phyloP scores from a whole-genome alignment of 805 yeast species.

The Metahyphopichia silvanorum region DNA sequence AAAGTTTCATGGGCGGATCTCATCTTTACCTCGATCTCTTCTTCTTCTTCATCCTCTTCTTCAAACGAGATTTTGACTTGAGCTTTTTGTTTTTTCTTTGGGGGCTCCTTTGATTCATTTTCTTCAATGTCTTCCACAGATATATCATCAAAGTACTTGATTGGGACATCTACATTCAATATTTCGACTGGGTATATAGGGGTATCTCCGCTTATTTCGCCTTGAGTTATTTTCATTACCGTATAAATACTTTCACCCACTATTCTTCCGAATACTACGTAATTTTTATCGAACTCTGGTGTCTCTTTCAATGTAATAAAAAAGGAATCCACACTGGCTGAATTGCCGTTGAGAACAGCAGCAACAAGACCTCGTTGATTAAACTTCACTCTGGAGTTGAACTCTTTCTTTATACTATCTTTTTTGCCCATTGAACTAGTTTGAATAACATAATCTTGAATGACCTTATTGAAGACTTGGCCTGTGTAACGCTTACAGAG shows the following conservation, averaged over 20 bases:
- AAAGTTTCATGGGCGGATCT: constrained; percentile 40
- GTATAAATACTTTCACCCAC: constrained; percentile 55
- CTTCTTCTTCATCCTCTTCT: constrained; percentile 39
- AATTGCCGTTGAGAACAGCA: constrained; percentile 33
- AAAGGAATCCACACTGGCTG: constrained; percentile 23
- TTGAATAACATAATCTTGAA: constrained; percentile 19
- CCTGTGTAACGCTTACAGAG: constrained; percentile 40
- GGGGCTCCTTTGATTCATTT: constrained; percentile 10
- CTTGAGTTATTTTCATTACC: constrained; percentile 46
- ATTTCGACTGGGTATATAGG: constrained; percentile 55
- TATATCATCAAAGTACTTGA: constrained; percentile 49
- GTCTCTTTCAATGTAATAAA: constrained; percentile 39
- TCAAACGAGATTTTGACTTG: constrained; percentile 32
- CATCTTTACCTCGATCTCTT: constrained; percentile 28
- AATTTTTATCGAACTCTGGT: constrained; percentile 38
- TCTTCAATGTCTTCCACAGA: constrained; percentile 3
- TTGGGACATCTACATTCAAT: constrained; percentile 35
- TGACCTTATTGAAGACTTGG: constrained; percentile 38
- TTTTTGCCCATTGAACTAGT: constrained; percentile 5
- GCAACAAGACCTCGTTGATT: constrained; percentile 55
- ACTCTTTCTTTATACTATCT: constrained; percentile 32
- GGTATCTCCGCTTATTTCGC: constrained; percentile 38
- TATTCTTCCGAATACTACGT: constrained; percentile 55
- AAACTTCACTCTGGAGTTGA: constrained; percentile 49
- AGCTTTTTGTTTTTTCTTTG: constrained; percentile 21